Evolutionary conservation across 208 protist species (phyloP).

Genomic region (Crithidia thermophila): DNA sequence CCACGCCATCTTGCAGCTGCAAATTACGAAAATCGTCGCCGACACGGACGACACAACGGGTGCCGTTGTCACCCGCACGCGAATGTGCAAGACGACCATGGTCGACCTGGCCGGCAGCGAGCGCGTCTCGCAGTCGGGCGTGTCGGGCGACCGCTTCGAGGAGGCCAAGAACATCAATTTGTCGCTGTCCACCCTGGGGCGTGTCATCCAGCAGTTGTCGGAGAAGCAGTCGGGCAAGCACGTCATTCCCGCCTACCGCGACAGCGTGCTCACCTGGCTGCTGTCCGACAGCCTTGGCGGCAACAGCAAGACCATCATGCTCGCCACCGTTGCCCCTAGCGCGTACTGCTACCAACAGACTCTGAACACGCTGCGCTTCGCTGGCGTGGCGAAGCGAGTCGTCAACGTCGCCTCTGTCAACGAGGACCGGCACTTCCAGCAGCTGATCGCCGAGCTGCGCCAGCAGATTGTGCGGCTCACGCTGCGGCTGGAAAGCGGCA

Average conservation of each 20-base stretch:
- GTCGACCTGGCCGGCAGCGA: slow-evolving; percentile 98
- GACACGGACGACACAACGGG: slow-evolving; percentile 32
- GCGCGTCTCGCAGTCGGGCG: slow-evolving; percentile 91
- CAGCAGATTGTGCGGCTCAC: slow-evolving; percentile 83
- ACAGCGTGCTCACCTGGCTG: slow-evolving; percentile 90
- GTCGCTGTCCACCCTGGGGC: slow-evolving; percentile 92
- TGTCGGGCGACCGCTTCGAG: slow-evolving; percentile 90
- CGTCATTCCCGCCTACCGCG: slow-evolving; percentile 83
- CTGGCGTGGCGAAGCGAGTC: slow-evolving; percentile 80
- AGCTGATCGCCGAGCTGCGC: slow-evolving; percentile 71
- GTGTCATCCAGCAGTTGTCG: slow-evolving; percentile 89
- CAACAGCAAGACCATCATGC: slow-evolving; percentile 91
- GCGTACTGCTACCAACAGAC: slow-evolving; percentile 87
- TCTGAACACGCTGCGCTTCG: slow-evolving; percentile 89
- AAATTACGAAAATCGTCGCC: slow-evolving; percentile 72
- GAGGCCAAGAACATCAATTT: slow-evolving; percentile 98
- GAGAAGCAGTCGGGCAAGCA: slow-evolving; percentile 70
- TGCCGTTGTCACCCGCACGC: slow-evolving; percentile 66
- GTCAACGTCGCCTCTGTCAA: slow-evolving; percentile 88
- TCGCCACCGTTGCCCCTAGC: slow-evolving; percentile 84
- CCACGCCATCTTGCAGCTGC: slow-evolving; percentile 96
- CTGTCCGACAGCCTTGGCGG: slow-evolving; percentile 85
- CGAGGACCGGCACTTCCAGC: slow-evolving; percentile 81
- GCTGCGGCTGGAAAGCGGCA: slow-evolving; percentile 75
- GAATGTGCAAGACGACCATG: slow-evolving; percentile 89